Evolutionary conservation across 1,139 yeast genomes (phyloP), one percentile per base, ranked within the genome.

Genomic region (Yamadazyma conglobata): DNA sequence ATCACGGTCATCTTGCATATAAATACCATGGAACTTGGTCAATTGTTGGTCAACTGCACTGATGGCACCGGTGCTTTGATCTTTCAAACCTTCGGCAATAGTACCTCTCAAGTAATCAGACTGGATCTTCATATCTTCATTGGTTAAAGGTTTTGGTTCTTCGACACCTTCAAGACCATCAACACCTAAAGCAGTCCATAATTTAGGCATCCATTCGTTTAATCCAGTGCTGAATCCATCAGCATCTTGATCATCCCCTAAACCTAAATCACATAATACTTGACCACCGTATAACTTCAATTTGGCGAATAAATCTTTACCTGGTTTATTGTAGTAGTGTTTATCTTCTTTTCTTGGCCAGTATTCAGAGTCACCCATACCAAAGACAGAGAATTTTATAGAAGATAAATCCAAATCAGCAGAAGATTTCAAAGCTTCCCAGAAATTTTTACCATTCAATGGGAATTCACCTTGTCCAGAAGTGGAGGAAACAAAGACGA

Each of bases 391-490:
- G 43, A 74, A 77, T 44, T 75, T 81, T 39, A 85, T 69, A 29
- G 73, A 57, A 7, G 87, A 77, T 40, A 88, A 72, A 50, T 87
- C 96, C 39, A 81, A 59, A 44, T 84, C 93, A 34, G 77, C 73
- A 17, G 84, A 59, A 35, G 64, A 61, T 60, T 86, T 88, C 44
- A 89, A 59, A 23, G 73, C 74, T 47, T 88, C 96, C 96, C 96
- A 89, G 52, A 88, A 80, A 33, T 69, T 73, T 49, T 89, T 86
- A 59, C 96, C 97, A 55, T 88, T 91, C 46, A 87, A 91, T 26
- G 97, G 96, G 64, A 89, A 81, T 60, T 89, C 97, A 70, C 97
- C 97, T 69, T 89, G 97, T 42, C 97, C 97, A 6, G 96, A 89
- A 30, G 97, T 89, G 4, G 96, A 86, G 15, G 91, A 70, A 30